Evolutionary conservation across 169 alveolate species (phyloP).

Genomic region (Eimeria necatrix): DNA sequence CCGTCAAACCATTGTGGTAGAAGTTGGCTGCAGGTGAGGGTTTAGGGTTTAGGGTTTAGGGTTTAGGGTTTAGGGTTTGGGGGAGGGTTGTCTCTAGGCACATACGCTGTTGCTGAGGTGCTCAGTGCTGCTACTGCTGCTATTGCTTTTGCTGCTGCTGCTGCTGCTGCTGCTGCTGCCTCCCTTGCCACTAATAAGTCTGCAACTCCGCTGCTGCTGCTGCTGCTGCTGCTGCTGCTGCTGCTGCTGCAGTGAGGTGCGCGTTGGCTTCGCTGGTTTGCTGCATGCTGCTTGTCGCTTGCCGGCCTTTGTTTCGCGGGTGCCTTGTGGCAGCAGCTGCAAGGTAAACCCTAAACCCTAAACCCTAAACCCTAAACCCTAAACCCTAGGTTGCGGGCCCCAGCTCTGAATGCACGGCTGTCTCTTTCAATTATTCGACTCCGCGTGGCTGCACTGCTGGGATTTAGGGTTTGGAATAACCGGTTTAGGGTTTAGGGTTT

Average conservation of each 20-base stretch:
- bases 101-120: conserved; percentile 1
- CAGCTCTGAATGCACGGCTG: too few relatives aligned
- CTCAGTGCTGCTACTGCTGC: background rate
- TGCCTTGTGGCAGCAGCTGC: background rate
- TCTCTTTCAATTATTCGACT: too few relatives aligned
- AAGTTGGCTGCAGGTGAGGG: conserved; percentile 54
- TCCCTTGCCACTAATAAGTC: background rate
- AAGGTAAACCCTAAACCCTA: conserved; percentile 60
- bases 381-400: too few relatives aligned
- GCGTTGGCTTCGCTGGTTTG: conserved; percentile 68
- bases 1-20: conserved; percentile 1
- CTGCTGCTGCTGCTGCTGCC: background rate
- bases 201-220: conserved; percentile 5
- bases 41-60: conserved; percentile 65
- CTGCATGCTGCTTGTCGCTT: conserved; percentile 48
- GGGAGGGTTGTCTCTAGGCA: too few relatives aligned
- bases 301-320: conserved; percentile 71
- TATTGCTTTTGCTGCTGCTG: background rate
- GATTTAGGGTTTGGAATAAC: too few relatives aligned
- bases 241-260: conserved; percentile 76
- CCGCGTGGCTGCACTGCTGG: too few relatives aligned
- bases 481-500: background rate
- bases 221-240: conserved; percentile 60
- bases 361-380: conserved; percentile 31
- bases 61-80: conserved; percentile 52